Percentiles rank a stretch among this genome's conserved stretches.
Conservation (phyloP, 2,329 filamentous ascomycete genomes). For the Coniochaeta sp. region DNA sequence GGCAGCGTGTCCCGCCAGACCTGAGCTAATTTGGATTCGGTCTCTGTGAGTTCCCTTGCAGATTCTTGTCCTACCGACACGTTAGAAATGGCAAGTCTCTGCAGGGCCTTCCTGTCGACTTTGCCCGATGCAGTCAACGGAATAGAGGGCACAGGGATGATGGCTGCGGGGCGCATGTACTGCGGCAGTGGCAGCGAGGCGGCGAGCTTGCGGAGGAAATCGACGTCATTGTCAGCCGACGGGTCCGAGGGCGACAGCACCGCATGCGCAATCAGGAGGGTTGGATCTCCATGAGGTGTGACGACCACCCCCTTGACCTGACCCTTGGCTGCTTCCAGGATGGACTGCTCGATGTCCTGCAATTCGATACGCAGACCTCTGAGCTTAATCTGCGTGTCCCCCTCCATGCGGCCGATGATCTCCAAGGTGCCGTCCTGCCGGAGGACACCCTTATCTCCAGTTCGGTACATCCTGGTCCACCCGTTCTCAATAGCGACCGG, state of each 20-base stretch:
- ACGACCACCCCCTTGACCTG: too few relatives aligned
- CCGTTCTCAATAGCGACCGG: slow-evolving; percentile 10
- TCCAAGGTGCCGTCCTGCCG: slow-evolving; percentile 22
- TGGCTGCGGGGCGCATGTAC: slow-evolving; percentile 9
- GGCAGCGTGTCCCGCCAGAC: slow-evolving; percentile 3
- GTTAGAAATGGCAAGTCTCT: too few relatives aligned
- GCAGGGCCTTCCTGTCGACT: slow-evolving; percentile 5
- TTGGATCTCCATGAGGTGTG: too few relatives aligned
- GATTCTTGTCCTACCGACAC: too few relatives aligned
- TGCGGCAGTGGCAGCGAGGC: slow-evolving; percentile 9
- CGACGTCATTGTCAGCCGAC: too few relatives aligned
- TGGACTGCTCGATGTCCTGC: slow-evolving; percentile 29
- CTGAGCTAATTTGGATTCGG: not conserved
- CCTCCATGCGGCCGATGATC: slow-evolving; percentile 24
- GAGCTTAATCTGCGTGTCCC: slow-evolving; percentile 32
- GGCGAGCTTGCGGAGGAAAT: slow-evolving; percentile 3
- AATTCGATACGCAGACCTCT: slow-evolving; percentile 34
- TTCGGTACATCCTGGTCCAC: slow-evolving; percentile 21
- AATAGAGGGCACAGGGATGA: slow-evolving; percentile 6
- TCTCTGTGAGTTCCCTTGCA: not conserved
- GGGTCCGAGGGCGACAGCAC: too few relatives aligned
- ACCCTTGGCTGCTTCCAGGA: too few relatives aligned
- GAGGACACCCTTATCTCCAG: slow-evolving; percentile 27
- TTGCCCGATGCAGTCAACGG: slow-evolving; percentile 6
- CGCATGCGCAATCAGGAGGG: too few relatives aligned